These are phyloP conservation scores for Dissoconium aciculare DNA, from an alignment of 2,329 filamentous ascomycete species.

Conservation along the genomic window DNA sequence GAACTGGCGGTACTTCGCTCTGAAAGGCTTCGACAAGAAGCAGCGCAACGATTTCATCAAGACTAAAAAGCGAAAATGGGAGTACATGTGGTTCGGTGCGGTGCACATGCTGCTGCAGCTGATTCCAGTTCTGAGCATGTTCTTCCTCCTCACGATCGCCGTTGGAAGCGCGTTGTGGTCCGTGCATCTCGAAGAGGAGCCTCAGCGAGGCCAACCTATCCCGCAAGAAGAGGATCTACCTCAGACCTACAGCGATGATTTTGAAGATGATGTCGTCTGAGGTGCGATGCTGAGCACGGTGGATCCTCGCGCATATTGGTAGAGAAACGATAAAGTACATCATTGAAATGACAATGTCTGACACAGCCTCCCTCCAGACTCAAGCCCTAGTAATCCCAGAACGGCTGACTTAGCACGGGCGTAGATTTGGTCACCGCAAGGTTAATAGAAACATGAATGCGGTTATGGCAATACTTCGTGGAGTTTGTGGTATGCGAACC, in stretches of 20 bases:
- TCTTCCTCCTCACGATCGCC: slow-evolving; percentile 80
- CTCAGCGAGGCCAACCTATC: slow-evolving; percentile 6
- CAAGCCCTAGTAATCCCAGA: no score
- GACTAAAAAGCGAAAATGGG: slow-evolving; percentile 49
- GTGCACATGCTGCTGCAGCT: slow-evolving; percentile 72
- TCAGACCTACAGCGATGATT: slow-evolving; percentile 20
- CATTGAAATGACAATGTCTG: no score
- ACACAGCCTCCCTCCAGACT: no score
- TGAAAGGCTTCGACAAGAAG: slow-evolving; percentile 59
- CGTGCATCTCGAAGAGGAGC: slow-evolving; percentile 54
- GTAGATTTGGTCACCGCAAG: no score
- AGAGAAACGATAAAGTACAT: no score
- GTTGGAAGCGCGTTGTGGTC: slow-evolving; percentile 79
- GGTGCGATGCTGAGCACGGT: no score
- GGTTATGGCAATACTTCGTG: no score
- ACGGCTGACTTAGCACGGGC: no score
- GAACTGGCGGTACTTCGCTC: slow-evolving; percentile 79
- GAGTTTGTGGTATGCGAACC: no score
- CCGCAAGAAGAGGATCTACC: slow-evolving; percentile 13
- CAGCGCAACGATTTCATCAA: slow-evolving; percentile 57
- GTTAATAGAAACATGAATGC: no score
- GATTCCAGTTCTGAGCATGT: slow-evolving; percentile 81
- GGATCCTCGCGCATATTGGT: no score
- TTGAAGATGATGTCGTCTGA: neutral
- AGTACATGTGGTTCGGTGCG: slow-evolving; percentile 89